Percentiles rank a stretch among this genome's conserved stretches.
phyloP scores from a whole-genome alignment of 2,329 filamentous ascomycete species.

The Pseudogymnoascus sp. region DNA sequence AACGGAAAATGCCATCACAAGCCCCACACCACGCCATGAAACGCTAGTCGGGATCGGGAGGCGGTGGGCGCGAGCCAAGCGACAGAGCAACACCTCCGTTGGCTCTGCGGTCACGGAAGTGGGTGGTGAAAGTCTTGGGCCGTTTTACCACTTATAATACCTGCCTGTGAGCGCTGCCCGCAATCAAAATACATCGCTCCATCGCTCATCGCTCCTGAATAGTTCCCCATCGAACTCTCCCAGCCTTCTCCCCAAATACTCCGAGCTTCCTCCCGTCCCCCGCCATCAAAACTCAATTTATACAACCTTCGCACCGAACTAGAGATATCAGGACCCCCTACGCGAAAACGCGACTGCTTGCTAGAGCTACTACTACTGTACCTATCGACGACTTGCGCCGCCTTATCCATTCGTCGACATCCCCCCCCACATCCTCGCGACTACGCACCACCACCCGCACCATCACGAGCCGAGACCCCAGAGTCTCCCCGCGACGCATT shows the following conservation, averaged over 20 bases:
- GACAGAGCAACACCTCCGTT: slow-evolving; percentile 5
- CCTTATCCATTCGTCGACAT: neutral
- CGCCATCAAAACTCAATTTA: neutral
- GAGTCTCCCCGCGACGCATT: slow-evolving; percentile 2
- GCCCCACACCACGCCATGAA: neutral
- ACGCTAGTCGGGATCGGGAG: slow-evolving; percentile 6
- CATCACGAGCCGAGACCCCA: neutral
- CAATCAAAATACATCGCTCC: slow-evolving; percentile 4
- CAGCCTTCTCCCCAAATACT: neutral
- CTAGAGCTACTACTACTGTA: neutral
- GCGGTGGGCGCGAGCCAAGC: slow-evolving; percentile 4
- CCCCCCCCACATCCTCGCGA: neutral
- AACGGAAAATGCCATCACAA: slow-evolving; percentile 4
- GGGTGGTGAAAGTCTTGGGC: slow-evolving; percentile 7
- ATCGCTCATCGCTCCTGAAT: neutral
- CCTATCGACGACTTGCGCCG: neutral
- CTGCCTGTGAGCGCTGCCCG: slow-evolving; percentile 6
- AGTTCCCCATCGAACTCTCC: neutral
- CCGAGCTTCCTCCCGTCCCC: neutral
- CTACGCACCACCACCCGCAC: slow-evolving; percentile 2
- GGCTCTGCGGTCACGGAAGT: slow-evolving; percentile 2
- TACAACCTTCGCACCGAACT: neutral
- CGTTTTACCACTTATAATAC: slow-evolving; percentile 8
- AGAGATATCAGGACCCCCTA: neutral
- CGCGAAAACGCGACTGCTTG: neutral